Evolutionary conservation across 208 protist species (phyloP), one percentile per base, ranked within the genome.

Genomic region (Trypanosoma vivax): DNA sequence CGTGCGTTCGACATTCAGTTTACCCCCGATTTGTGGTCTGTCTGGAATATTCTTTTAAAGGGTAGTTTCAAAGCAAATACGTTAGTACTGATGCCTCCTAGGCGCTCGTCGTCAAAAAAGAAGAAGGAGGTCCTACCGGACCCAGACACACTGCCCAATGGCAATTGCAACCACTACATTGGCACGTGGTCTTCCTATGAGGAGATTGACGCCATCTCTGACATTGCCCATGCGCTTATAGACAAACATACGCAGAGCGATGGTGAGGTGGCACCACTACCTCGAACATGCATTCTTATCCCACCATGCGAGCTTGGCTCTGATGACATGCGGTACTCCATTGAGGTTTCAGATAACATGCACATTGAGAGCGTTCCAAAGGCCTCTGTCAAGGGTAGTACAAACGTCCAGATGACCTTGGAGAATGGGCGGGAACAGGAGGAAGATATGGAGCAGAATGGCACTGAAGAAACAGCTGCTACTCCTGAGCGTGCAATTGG

Each of bases 121-220:
- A 68, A 57, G 23, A 81, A 88, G 56, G 87, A 91, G 58, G 69
- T 70, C 40, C 65, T 94, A n/a, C 70, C 75, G 2, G 73, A 84
- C 37, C 74, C 80, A 2, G 43, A 33, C 6, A 73, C 73, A n/a
- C 23, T 94, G 31, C 60, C 65, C 23, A 61, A 83, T 47, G 87
- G 83, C 3, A 13, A 45, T 18, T 58, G 59, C 46, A 76, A 76
- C 23, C 77, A 80, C 28, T 94, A 86, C 66, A 75, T 94, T 54
- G 80, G 80, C 9, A 69, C 72, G 23, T 94, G 87, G 83, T 94
- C 83, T 18, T 58, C 48, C 40, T 76, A 75, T 48, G 23, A 73
- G 16, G 65, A 62, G 0, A 50, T 91, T 35, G 73, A 79, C 49
- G 60, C 65, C 42, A 56, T 94, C 34, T 68, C 53, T n/a, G 58